Conservation (phyloP, 2,329 filamentous ascomycete genomes). For the Tolypocladium inflatum region DNA sequence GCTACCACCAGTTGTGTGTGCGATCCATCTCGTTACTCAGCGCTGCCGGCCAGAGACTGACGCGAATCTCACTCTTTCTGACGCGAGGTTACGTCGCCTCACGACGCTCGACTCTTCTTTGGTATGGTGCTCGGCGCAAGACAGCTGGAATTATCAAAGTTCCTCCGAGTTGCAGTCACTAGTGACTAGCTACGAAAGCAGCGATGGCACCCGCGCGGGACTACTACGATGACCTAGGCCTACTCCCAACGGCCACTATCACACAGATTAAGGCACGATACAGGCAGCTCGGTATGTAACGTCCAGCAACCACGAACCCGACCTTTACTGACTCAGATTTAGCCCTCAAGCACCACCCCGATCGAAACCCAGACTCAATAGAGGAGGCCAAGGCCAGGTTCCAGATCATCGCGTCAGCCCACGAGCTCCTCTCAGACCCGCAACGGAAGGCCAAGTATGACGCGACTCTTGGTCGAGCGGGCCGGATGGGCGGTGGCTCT, state of each 20-base stretch:
- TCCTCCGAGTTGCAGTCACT: background rate
- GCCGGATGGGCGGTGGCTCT: conserved; percentile 37
- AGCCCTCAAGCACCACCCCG: conserved; percentile 82
- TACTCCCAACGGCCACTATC: conserved; percentile 56
- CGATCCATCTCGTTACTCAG: too few species aligned
- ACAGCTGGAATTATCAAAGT: background rate
- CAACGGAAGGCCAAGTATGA: conserved; percentile 44
- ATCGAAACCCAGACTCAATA: conserved; percentile 79
- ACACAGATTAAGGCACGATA: conserved; percentile 82
- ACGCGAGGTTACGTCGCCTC: background rate
- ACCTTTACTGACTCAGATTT: conserved; percentile 13
- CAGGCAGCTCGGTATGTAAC: conserved; percentile 60
- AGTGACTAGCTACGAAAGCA: conserved; percentile 1
- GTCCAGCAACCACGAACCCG: background rate
- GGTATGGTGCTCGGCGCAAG: conserved; percentile 8
- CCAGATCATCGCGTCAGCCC: conserved; percentile 75
- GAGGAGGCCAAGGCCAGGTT: conserved; percentile 73
- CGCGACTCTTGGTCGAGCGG: conserved; percentile 27
- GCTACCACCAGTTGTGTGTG: too few species aligned
- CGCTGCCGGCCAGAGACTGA: background rate
- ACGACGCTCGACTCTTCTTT: background rate
- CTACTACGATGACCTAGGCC: conserved; percentile 78
- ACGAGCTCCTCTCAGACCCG: conserved; percentile 58
- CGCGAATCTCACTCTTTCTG: background rate
- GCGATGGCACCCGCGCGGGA: conserved; percentile 46